Evolutionary conservation across 805 yeast species (phyloP), one percentile per base, ranked within the genome.

Genomic region (Myxozyma vanderwaltii): DNA sequence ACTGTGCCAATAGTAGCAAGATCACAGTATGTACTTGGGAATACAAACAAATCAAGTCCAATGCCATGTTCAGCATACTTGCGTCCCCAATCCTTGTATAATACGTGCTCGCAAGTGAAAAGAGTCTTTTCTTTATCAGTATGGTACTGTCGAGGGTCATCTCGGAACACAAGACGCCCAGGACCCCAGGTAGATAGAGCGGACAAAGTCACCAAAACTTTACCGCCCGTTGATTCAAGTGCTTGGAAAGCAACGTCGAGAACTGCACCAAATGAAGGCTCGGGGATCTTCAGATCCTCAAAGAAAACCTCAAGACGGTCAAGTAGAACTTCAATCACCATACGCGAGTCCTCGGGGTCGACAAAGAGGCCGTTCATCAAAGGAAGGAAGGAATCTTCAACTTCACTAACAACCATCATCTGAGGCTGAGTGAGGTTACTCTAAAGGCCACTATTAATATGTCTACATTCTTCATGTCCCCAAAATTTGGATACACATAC

Each of bases 361-460:
- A 83, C 96, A 72, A 91, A 91, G 31, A 91, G 73, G 0, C 97
- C 97, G 1, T 78, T 79, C 58, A 76, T 76, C 63, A 91, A 79
- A 2, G 98, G 98, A n/a, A 91, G 75, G 66, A 91, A 90, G 4
- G 91, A 87, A 41, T 87, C 91, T 4, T 81, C 84, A 29, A 89
- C 70, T 68, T 91, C 97, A 8, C 85, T 77, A 23, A 88, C 81
- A 7, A 88, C 77, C 35, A 82, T 77, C 56, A 86, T 79, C 45
- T 79, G 81, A 2, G 90, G 80, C 47, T 82, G 79, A 17, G 82
- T 83, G 36, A 84, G 75, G 2, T 74, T 59, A 38, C 59, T 57
- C 64, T 61, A 27, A 7, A 23, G 4, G 17, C 26, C 15, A 19
- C 12, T 33, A 45, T 43, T 38, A 56, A 45, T 27, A n/a, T 8